These are phyloP conservation scores for Hyphopichia pseudoburtonii DNA, from an alignment of 1,139 yeast genomes.

Conservation along the genomic window DNA sequence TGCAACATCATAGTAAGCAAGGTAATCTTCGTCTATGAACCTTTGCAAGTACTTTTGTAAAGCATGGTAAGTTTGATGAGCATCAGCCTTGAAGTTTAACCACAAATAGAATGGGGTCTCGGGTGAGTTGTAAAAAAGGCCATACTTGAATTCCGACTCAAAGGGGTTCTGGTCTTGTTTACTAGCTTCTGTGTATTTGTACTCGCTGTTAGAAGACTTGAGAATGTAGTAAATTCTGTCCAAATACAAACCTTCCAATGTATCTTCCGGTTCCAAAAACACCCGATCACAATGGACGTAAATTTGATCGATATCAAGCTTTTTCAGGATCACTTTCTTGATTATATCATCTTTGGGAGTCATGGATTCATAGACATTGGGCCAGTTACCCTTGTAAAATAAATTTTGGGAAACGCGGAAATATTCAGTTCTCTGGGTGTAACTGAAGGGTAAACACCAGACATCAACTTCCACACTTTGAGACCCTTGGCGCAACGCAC, in stretches of 20 bases:
- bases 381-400: too few species aligned
- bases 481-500: constrained; percentile 60
- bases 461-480: constrained; percentile 72
- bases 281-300: constrained; percentile 66
- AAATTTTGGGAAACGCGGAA: too few species aligned
- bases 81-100: constrained; percentile 44
- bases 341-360: too few species aligned
- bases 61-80: constrained; percentile 30
- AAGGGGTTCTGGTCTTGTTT: background rate
- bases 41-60: constrained; percentile 29
- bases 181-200: constrained; percentile 7
- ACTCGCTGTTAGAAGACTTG: constrained; percentile 41
- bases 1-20: constrained; percentile 33
- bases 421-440: constrained; percentile 23
- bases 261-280: constrained; percentile 42
- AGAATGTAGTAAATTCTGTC: constrained; percentile 52
- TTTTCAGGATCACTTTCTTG: constrained; percentile 13
- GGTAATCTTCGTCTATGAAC: constrained; percentile 32
- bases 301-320: constrained; percentile 36
- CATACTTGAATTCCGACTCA: constrained; percentile 23
- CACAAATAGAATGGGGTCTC: constrained; percentile 41
- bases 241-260: constrained; percentile 53
- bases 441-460: constrained; percentile 48
- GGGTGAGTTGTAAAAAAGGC: constrained; percentile 41
- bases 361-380: too few species aligned